These are phyloP conservation scores for Eurotiales sp. DNA, from an alignment of 2,329 filamentous ascomycete species.

Conservation along the genomic window DNA sequence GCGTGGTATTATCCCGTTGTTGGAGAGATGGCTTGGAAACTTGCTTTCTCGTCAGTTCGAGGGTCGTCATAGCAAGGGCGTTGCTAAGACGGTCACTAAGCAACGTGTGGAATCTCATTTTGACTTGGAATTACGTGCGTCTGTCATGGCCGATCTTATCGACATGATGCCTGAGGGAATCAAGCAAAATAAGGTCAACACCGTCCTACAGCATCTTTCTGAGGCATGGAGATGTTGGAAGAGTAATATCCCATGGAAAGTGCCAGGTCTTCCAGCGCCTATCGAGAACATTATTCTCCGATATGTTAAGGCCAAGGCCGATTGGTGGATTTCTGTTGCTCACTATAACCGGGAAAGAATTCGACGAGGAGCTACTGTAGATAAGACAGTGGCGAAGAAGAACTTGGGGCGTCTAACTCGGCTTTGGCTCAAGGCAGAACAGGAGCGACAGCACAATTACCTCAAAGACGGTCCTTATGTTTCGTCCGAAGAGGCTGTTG, in stretches of 20 bases:
- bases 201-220: constrained; percentile 91
- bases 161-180: constrained; percentile 99
- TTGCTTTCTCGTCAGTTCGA: constrained; percentile 96
- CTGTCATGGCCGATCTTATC: constrained; percentile 98
- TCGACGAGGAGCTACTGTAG: constrained; percentile 89
- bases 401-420: constrained; percentile 92
- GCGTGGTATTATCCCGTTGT: constrained; percentile 92
- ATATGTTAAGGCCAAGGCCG: constrained; percentile 98
- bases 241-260: constrained; percentile 99
- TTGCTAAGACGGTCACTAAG: constrained; percentile 98
- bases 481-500: constrained; percentile 95
- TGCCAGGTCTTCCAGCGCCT: constrained; percentile 89
- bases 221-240: constrained; percentile 99
- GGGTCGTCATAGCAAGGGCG: constrained; percentile 96
- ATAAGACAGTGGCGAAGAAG: constrained; percentile 99
- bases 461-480: constrained; percentile 99
- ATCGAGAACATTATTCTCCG: constrained; percentile 98
- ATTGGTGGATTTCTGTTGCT: constrained; percentile 99
- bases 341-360: constrained; percentile 99
- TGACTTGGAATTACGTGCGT: constrained; percentile 92
- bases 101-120: constrained; percentile 99
- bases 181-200: constrained; percentile 99
- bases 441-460: constrained; percentile 98
- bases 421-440: constrained; percentile 96
- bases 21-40: constrained; percentile 97